Base-by-base conservation (phyloP, 2,329 filamentous ascomycete species). In the Aulographum hederae region DNA sequence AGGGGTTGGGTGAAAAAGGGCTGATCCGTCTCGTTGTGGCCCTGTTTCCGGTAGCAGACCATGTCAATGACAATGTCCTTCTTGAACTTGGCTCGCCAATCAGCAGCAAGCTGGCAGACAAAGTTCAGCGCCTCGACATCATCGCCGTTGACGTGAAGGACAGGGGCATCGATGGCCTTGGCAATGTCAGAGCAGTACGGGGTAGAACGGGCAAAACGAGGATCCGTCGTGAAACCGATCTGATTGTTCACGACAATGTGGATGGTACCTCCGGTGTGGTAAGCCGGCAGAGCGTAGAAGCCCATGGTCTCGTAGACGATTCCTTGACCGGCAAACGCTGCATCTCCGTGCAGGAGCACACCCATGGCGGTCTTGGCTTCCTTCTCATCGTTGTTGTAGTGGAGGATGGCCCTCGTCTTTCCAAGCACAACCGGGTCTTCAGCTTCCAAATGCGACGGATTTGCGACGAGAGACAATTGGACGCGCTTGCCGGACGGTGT, bases 191-290 rank as follows among this genome's bases (percentile, higher is more conserved):
- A 95, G 63, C 89, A 98, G 71, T 98, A 98, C 28, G 89, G 80
- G 31, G 89, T 98, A 14, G 89, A 98, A 46, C 89, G 84, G 45
- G 89, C 78, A 57, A 93, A 98, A 50, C 89, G 82, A 43, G 89
- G 89, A 52, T 98, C 89, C 15, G 89, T 98, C 33, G 89, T 98
- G 67, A 98, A 98, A 57, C 89, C 89, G 54, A 98, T 98, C 67
- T 98, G 89, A 69, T 98, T 98, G 73, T 98, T 98, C 45, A 95
- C 86, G 37, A 98, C 75, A 42, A 98, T 67, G 60, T 98, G 89
- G 46, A 98, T 80, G 36, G 89, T 98, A 51, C 89, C 89, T 46
- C 89, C 89, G 33, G 89, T 95, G 30, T 91, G 93, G 63, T 94
- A 98, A 43, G 79, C 81, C 18, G 89, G 89, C 23, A 98, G 73